Evolutionary conservation across 148 eudicot species (phyloP), one percentile per base, ranked within the genome.

Genomic region (Rhododendron kiyosumense): DNA sequence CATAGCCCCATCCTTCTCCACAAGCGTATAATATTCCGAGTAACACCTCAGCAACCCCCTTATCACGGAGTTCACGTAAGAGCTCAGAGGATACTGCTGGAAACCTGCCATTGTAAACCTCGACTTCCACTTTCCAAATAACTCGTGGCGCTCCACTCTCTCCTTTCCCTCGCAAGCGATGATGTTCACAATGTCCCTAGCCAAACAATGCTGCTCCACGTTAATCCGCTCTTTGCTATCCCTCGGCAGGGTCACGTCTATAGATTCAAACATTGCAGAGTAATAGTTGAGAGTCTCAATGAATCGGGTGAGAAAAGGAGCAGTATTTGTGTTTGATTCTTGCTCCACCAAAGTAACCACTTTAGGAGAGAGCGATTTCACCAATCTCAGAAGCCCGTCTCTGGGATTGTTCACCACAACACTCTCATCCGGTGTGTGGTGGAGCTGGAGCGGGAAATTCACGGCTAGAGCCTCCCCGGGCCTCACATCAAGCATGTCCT

Each of bases 391-490:
- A 30, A 94, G 94, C 78, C 88, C 94, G 18, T 96, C 99, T 57
- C 99, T 88, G 0, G 98, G 99, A 81, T 96, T 96, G 82, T 90
- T 89, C 84, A 95, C 93, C 34, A 94, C 95, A 0, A 96, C 99
- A 69, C 99, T 96, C 92, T 96, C 99, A 59, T 96, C 99, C 0
- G 99, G 98, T 0, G 96, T 95, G 88, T 96, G 99, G 91, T 96
- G 99, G 30, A 96, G 98, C 88, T 93, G 95, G 4, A 95, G 89
- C 0, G 99, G 97, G 84, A 96, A 95, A 81, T 95, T 95, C 87
- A 96, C 98, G 0, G 96, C 99, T 87, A 96, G 82, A 4, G 95
- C 99, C 90, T 95, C 98, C 34, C 99, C 97, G 0, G 93, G 92
- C 85, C 94, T 85, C 26, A 95, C 88, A 6, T 90, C 92, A 9